These are phyloP conservation scores for Colletotrichum theobromicola DNA, from an alignment of 2,329 filamentous ascomycete species.

Conservation along the genomic window DNA sequence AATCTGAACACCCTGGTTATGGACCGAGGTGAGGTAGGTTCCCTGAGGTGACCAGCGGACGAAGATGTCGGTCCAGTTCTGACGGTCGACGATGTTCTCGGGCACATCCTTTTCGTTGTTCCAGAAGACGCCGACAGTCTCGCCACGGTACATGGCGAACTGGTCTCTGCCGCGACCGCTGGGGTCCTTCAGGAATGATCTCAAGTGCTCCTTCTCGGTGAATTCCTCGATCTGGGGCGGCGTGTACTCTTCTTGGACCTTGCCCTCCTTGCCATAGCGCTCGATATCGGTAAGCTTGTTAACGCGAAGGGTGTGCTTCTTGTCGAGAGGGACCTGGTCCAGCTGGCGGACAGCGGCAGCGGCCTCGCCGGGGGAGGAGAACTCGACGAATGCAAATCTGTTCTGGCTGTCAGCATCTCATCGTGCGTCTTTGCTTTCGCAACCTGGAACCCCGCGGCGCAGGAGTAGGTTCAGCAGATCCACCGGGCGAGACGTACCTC, in stretches of 20 bases:
- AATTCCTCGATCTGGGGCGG: constrained; percentile 84
- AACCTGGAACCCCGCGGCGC: background rate
- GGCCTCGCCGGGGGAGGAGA: constrained; percentile 88
- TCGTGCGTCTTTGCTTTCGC: background rate
- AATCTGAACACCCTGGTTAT: constrained; percentile 94
- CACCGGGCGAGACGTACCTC: constrained; percentile 62
- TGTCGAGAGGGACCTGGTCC: constrained; percentile 87
- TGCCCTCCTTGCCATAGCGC: constrained; percentile 91
- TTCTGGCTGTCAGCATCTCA: constrained; percentile 14
- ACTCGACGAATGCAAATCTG: constrained; percentile 97
- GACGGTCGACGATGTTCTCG: constrained; percentile 87
- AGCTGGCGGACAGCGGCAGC: constrained; percentile 88
- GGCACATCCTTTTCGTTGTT: constrained; percentile 94
- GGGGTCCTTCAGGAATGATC: constrained; percentile 89
- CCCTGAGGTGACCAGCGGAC: constrained; percentile 97
- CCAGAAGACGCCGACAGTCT: constrained; percentile 95
- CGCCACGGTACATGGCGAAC: constrained; percentile 91
- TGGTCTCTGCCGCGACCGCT: constrained; percentile 85
- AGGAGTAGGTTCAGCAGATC: background rate
- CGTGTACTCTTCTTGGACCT: constrained; percentile 89
- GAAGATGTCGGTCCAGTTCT: constrained; percentile 98
- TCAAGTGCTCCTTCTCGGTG: constrained; percentile 89
- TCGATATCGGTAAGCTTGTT: constrained; percentile 99
- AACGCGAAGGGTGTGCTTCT: constrained; percentile 92
- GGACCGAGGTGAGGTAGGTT: constrained; percentile 92